Percentiles rank a stretch among this genome's conserved stretches.
Conservation (phyloP, 2,329 filamentous ascomycete genomes). For the Chlorencoelia australis region DNA sequence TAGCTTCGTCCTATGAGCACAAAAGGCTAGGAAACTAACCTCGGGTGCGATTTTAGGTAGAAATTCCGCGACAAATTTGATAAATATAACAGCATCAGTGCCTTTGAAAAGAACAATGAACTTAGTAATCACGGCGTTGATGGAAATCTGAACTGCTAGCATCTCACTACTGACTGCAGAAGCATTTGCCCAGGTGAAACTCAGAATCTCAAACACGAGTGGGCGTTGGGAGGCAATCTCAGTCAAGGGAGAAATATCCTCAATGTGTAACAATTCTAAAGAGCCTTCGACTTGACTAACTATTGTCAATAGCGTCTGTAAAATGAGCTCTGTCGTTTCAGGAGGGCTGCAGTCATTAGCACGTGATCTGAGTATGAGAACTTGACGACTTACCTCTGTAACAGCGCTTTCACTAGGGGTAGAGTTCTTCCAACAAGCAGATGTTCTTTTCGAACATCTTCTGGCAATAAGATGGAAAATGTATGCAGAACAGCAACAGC, state of each 20-base stretch:
- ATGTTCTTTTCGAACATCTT: slow-evolving; percentile 32
- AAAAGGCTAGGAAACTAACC: slow-evolving; percentile 29
- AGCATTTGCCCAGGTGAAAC: slow-evolving; percentile 46
- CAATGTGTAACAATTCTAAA: slow-evolving; percentile 35
- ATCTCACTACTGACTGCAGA: slow-evolving; percentile 26
- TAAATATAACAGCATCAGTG: slow-evolving; percentile 49
- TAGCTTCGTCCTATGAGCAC: background rate
- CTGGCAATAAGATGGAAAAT: slow-evolving; percentile 48
- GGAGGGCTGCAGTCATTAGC: slow-evolving; percentile 32
- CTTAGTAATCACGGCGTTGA: slow-evolving; percentile 38
- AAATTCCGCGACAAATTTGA: slow-evolving; percentile 45
- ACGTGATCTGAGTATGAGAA: slow-evolving; percentile 4
- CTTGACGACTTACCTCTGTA: slow-evolving; percentile 38
- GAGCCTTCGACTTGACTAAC: slow-evolving; percentile 43
- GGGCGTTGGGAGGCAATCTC: slow-evolving; percentile 46
- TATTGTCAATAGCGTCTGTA: slow-evolving; percentile 48
- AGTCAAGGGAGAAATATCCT: slow-evolving; percentile 44
- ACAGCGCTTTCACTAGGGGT: slow-evolving; percentile 40
- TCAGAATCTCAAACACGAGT: slow-evolving; percentile 44
- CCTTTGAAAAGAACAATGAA: slow-evolving; percentile 45
- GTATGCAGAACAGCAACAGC: slow-evolving; percentile 53
- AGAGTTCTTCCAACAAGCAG: slow-evolving; percentile 44
- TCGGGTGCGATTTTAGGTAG: slow-evolving; percentile 38
- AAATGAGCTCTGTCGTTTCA: slow-evolving; percentile 41
- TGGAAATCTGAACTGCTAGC: slow-evolving; percentile 29